Conservation (phyloP, 371 early-diverging fungal genomes). For the Phascolomyces articulosus region DNA sequence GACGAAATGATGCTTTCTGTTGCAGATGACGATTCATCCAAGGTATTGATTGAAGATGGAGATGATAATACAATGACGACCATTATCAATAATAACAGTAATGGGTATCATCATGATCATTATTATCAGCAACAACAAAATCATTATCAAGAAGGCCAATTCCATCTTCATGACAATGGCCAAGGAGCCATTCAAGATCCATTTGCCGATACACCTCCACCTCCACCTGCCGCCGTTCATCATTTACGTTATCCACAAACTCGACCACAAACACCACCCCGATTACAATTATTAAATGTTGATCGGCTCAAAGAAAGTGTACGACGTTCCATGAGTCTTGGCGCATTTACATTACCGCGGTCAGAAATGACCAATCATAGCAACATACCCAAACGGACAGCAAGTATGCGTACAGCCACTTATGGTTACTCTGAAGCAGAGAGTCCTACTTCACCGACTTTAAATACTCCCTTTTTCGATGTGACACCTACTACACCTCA, state of each 20-base stretch:
- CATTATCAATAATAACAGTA: not conserved
- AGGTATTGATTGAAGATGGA: slow-evolving; percentile 16
- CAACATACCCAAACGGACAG: slow-evolving; percentile 49
- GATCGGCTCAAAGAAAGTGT: slow-evolving; percentile 26
- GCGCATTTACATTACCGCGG: slow-evolving; percentile 9
- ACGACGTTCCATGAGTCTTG: slow-evolving; percentile 31
- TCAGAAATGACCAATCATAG: slow-evolving; percentile 29
- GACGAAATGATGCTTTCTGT: slow-evolving; percentile 17
- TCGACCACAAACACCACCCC: not conserved
- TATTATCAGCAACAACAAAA: not conserved
- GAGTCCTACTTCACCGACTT: slow-evolving; percentile 44
- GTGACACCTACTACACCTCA: slow-evolving; percentile 13
- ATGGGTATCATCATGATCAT: not conserved
- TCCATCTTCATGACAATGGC: not conserved
- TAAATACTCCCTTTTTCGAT: slow-evolving; percentile 25
- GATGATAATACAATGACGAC: no score
- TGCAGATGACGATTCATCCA: slow-evolving; percentile 19
- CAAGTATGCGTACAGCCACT: slow-evolving; percentile 10
- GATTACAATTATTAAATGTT: slow-evolving; percentile 13
- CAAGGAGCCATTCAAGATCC: not conserved
- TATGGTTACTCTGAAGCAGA: slow-evolving; percentile 37
- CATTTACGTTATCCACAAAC: not conserved
- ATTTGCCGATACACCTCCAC: slow-evolving; percentile 1
- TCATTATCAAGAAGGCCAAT: no score
- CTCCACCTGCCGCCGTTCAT: not conserved